Evolutionary conservation across 495 filamentous ascomycete genomes (phyloP).

Genomic region (Hyaloscypha finlandica): DNA sequence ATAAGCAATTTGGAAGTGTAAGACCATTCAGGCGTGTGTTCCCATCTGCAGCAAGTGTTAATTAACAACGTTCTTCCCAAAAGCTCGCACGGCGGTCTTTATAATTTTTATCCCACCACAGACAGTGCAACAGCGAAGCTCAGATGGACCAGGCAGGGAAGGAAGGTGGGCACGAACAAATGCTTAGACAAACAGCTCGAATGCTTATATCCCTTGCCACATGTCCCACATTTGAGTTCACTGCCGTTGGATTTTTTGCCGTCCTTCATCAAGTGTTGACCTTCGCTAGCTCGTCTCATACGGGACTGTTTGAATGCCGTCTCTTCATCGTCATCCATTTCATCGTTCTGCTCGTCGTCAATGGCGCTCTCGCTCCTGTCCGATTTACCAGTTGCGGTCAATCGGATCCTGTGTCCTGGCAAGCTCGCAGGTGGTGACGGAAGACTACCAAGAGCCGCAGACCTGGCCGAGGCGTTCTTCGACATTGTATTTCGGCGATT

Average conservation of each 20-base stretch:
- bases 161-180: constrained; percentile 86
- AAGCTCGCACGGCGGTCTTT: constrained; percentile 3
- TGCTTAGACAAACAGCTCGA: constrained; percentile 99
- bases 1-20: constrained; percentile 97
- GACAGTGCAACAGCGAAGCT: neutral
- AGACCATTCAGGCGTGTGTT: constrained; percentile 98
- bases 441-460: constrained; percentile 51
- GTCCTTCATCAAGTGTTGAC: constrained; percentile 71
- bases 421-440: constrained; percentile 53
- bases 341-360: constrained; percentile 56
- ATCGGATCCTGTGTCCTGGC: constrained; percentile 42
- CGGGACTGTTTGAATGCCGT: constrained; percentile 64
- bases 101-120: neutral
- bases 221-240: constrained; percentile 95
- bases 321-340: constrained; percentile 59
- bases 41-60: constrained; percentile 75
- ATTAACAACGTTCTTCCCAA: constrained; percentile 31
- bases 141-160: constrained; percentile 16
- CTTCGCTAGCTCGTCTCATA: constrained; percentile 83
- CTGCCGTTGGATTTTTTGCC: constrained; percentile 74
- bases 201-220: constrained; percentile 99
- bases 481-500: constrained; percentile 55
- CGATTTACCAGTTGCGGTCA: constrained; percentile 39
- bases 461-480: constrained; percentile 43
- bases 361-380: constrained; percentile 57